Evolutionary conservation across 768 basidiomycete species (phyloP), one percentile per base, ranked within the genome.

Genomic region (Myochromella boudieri): DNA sequence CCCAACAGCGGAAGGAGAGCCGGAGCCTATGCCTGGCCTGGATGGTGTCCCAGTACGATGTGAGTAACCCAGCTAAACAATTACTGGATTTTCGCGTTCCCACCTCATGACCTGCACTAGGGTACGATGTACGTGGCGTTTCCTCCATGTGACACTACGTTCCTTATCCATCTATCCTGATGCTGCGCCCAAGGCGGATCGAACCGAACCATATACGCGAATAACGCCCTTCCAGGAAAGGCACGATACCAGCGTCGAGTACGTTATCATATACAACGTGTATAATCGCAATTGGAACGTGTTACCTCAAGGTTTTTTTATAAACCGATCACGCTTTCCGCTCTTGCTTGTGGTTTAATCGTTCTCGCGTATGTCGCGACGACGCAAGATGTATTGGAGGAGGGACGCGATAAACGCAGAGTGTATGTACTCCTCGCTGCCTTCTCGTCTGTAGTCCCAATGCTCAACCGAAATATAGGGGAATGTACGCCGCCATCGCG

Each of bases 181-280:
- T 55, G 41, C 38, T 46, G 44, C 37, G 48, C 47, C 45, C 39
- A 62, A 92, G 89, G 91, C 91, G 48, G 81, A 92, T 68, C 82
- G 88, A 54, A 83, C 85, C 37, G 90, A 92, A 63, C 57, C 90
- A 8, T 92, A 92, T 60, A 92, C 90, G 15, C 78, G 83, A 48
- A 92, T 90, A 55, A 74, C 75, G 37, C 90, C 90, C 21, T 92
- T 92, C 63, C 88, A 91, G 63, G 87, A 91, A 69, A 81, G 75
- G 58, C 77, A 82, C 61, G 90, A 92, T 60, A 88, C 90, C 18
- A 87, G 81, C 53, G 77, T 92, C 52, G 91, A 91, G 89, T 90
- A 57, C 56, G 84, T 71, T 22, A 40, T 42, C 32, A 12, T 24
- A 10, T 9, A 17, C 26, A 44, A 41, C 28, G 29, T 45, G 33